phyloP scores from a whole-genome alignment of 257 asterid genomes.

The Plantago ovata region DNA sequence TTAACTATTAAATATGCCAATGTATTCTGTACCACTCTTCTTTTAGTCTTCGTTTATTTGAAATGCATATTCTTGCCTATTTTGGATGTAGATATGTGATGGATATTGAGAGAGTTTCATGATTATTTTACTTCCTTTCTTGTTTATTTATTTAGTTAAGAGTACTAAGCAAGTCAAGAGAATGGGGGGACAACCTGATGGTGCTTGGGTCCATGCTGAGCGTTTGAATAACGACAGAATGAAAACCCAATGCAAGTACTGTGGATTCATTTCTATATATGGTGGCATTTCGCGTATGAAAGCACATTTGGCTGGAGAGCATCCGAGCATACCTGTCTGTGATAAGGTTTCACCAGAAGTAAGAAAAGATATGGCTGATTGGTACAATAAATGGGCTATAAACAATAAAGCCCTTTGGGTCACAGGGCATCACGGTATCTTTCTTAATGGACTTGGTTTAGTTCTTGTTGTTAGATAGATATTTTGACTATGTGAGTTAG shows the following conservation, averaged over 20 bases:
- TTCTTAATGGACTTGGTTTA: background rate
- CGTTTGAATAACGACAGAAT: slow-evolving; percentile 40
- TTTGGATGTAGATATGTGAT: too few relatives aligned
- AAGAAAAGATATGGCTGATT: slow-evolving; percentile 42
- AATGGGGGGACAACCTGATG: slow-evolving; percentile 43
- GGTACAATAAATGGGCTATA: slow-evolving; percentile 37
- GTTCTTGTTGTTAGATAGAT: too few relatives aligned
- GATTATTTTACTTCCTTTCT: slow-evolving; percentile 8
- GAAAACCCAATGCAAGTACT: slow-evolving; percentile 46
- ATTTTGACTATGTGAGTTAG: too few relatives aligned
- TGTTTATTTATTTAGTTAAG: slow-evolving; percentile 26
- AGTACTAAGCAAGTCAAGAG: slow-evolving; percentile 29
- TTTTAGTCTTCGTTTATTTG: too few relatives aligned
- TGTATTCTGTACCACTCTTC: too few relatives aligned
- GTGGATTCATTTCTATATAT: slow-evolving; percentile 47
- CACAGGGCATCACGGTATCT: slow-evolving; percentile 39
- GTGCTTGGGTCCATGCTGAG: slow-evolving; percentile 50
- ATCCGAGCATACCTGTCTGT: slow-evolving; percentile 40
- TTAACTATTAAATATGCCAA: too few relatives aligned
- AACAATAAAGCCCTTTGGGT: slow-evolving; percentile 38
- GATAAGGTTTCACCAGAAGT: slow-evolving; percentile 38
- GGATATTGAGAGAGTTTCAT: slow-evolving; percentile 1
- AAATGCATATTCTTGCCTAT: too few relatives aligned
- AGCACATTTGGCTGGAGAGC: slow-evolving; percentile 61
- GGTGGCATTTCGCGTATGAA: slow-evolving; percentile 64